Evolutionary conservation across 2,329 filamentous ascomycete species (phyloP).

Genomic region (Leptographium procerum): DNA sequence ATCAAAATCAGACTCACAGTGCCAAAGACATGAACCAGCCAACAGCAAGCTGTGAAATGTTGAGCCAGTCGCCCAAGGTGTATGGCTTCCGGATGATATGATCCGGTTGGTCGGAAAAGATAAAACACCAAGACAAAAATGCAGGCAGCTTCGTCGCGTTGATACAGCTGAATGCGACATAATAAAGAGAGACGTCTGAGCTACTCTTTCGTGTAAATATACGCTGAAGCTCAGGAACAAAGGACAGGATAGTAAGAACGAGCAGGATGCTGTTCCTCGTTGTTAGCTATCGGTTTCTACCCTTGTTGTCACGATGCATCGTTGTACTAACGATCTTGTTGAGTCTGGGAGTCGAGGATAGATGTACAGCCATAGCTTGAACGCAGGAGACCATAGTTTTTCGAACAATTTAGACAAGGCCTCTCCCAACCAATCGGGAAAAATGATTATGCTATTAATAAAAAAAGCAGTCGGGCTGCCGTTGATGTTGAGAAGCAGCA

Average conservation of each 20-base stretch:
- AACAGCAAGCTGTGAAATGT: neutral
- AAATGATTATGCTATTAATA: no score
- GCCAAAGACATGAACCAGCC: neutral
- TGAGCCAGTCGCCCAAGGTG: neutral
- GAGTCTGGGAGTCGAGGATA: neutral
- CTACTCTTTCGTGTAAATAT: neutral
- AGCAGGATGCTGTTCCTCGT: neutral
- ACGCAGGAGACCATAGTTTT: no score
- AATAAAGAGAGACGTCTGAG: neutral
- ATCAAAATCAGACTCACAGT: neutral
- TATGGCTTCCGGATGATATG: neutral
- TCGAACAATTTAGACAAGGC: no score
- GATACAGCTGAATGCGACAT: neutral
- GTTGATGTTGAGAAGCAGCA: neutral
- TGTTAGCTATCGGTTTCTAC: neutral
- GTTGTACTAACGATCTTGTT: neutral
- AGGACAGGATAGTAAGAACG: neutral
- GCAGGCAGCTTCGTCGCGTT: neutral
- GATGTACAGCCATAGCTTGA: no score
- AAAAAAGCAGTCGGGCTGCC: no score
- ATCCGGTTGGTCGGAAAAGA: neutral
- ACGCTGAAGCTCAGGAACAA: neutral
- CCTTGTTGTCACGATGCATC: neutral
- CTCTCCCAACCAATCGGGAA: no score
- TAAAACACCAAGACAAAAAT: neutral